A percentile compares a stretch with the other conserved stretches of the same genome.
phyloP scores from a whole-genome alignment of 768 basidiomycete species.

The Pholiota microspora region DNA sequence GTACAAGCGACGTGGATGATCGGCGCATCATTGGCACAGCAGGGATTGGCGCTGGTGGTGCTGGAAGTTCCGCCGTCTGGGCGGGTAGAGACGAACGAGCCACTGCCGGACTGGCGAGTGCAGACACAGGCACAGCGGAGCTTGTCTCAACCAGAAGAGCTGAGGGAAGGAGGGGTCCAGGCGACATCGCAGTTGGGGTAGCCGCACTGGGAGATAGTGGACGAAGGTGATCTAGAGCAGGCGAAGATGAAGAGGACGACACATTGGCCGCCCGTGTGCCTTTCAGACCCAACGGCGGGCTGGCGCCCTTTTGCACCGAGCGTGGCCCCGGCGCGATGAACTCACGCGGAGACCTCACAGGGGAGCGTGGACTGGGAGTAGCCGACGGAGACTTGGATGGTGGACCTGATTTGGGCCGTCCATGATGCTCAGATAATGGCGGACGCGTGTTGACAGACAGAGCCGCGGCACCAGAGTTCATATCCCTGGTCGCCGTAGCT shows the following conservation, averaged over 20 bases:
- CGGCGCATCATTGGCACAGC: not conserved
- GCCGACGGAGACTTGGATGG: conserved; percentile 13
- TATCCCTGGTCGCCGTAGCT: conserved; percentile 25
- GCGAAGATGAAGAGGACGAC: not conserved
- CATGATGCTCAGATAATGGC: conserved; percentile 12
- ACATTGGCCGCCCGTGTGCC: not conserved
- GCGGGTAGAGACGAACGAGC: not conserved
- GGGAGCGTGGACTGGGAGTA: conserved; percentile 21
- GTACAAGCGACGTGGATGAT: conserved; percentile 13
- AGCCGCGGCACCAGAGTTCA: conserved; percentile 14
- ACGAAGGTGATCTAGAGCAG: not conserved
- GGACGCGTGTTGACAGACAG: conserved; percentile 16
- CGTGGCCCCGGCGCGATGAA: conserved; percentile 21
- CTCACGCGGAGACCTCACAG: conserved; percentile 23
- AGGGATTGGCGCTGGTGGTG: not conserved
- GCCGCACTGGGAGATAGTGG: not conserved
- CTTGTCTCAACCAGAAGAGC: not conserved
- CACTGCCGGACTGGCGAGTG: not conserved
- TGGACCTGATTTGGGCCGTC: not conserved
- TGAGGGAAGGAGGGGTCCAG: not conserved
- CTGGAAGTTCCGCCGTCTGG: not conserved
- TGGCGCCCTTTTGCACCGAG: not conserved
- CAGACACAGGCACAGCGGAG: conserved; percentile 2
- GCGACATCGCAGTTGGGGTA: conserved; percentile 6
- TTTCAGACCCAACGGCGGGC: not conserved